Evolutionary conservation across 441 rosid genomes (phyloP).

Genomic region (Iberis amara): DNA sequence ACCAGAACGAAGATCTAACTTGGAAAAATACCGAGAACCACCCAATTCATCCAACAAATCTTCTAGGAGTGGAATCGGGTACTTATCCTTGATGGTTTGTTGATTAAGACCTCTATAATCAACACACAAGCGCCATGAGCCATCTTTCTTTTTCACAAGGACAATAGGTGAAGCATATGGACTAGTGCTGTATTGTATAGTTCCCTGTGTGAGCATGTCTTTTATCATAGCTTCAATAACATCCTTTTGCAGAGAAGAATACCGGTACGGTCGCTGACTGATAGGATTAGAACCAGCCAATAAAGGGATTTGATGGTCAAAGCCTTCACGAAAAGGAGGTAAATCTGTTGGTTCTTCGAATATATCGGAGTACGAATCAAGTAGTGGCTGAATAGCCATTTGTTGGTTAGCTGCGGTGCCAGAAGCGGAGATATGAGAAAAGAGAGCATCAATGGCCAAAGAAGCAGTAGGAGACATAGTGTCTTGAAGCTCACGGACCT

Average conservation of each 20-base stretch:
- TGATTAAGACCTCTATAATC: background rate
- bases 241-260: background rate
- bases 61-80: background rate
- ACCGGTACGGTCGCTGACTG: background rate
- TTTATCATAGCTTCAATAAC: background rate
- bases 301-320: background rate
- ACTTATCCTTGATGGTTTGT: background rate
- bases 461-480: no score
- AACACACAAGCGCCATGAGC: no score
- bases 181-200: background rate
- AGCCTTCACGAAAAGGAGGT: background rate
- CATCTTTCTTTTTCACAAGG: no score
- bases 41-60: no score
- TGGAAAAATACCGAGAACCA: no score
- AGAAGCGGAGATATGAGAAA: no score
- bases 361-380: background rate
- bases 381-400: no score
- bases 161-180: background rate
- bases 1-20: no score
- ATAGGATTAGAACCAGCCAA: background rate
- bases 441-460: no score
- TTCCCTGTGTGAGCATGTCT: background rate
- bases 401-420: no score
- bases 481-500: no score
- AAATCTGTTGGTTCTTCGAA: background rate